Evolutionary conservation across 2,329 filamentous ascomycete species (phyloP).

Genomic region (Xylariaceae sp.): DNA sequence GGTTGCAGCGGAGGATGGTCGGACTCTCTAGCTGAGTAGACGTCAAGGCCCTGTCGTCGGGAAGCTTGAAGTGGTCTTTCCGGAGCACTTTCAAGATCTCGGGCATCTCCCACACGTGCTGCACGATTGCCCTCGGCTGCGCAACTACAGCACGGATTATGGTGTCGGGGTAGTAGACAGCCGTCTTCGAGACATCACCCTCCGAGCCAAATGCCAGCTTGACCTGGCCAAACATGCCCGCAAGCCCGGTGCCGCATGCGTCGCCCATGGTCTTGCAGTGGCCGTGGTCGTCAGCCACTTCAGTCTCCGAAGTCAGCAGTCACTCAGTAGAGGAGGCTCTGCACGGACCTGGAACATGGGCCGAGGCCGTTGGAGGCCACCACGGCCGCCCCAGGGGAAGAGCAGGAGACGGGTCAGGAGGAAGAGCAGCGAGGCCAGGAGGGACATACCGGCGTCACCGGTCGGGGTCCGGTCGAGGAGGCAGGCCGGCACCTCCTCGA

Average conservation of each 20-base stretch:
- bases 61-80: conserved; percentile 59
- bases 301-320: too few species aligned
- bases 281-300: conserved; percentile 34
- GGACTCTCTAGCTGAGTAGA: conserved; percentile 2
- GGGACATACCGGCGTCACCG: conserved; percentile 28
- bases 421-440: too few species aligned
- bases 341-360: too few species aligned
- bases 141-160: too few species aligned
- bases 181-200: conserved; percentile 55
- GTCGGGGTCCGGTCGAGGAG: conserved; percentile 30
- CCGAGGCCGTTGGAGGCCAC: too few species aligned
- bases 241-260: conserved; percentile 48
- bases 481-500: conserved; percentile 56
- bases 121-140: too few species aligned
- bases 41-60: conserved; percentile 42
- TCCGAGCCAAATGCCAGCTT: conserved; percentile 64
- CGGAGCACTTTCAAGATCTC: conserved; percentile 61
- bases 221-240: conserved; percentile 64
- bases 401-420: too few species aligned
- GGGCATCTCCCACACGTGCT: conserved; percentile 51
- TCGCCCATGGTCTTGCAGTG: conserved; percentile 36
- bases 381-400: too few species aligned
- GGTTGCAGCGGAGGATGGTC: neutral
- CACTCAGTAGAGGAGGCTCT: too few species aligned
- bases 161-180: too few species aligned